Evolutionary conservation across 768 basidiomycete species (phyloP), one percentile per base, ranked within the genome.

Genomic region (Tricholoma flavovirens): DNA sequence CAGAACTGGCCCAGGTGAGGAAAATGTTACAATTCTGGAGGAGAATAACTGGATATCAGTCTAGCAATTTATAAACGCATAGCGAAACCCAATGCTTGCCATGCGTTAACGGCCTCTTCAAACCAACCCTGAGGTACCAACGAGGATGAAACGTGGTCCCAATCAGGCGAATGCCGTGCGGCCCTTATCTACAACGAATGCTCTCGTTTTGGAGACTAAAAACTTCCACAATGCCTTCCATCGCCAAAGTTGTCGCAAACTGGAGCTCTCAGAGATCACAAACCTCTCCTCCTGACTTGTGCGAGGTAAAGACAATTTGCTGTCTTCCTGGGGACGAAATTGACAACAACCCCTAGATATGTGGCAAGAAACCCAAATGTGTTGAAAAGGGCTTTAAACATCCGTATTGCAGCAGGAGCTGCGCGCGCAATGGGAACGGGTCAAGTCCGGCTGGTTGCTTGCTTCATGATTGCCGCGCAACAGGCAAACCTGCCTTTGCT

Each of bases 401-500:
- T 57, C 77, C 77, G 58, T 77, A 83, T 65, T 86, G 84, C 62
- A 76, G 84, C 63, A 80, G 77, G 60, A 83, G 77, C 51, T 86
- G 84, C 64, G 84, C 83, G 51, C 74, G 81, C 49, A 77, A 70
- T 57, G 76, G 72, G 36, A 68, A 73, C 56, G 74, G 71, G 40
- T 63, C 71, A 49, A 71, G 62, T 59, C 72, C 75, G 24, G 67
- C 67, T 15, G 70, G 72, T 19, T 86, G 83, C 63, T 57, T 68
- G 30, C 76, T 85, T 64, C 76, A 68, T 57, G 78, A 77, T 33
- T 86, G 83, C 62, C 80, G 73, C 60, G 76, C 77, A 50, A 73
- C 79, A 42, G 77, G 79, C 24, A 79, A 79, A 66, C 72, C 79
- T 22, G 73, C 74, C 24, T 78, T 81, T 61, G 74, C 72, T 29